These are phyloP conservation scores for Lichtheimia ramosa DNA, from an alignment of 371 early-diverging fungal genomes.

Conservation along the genomic window DNA sequence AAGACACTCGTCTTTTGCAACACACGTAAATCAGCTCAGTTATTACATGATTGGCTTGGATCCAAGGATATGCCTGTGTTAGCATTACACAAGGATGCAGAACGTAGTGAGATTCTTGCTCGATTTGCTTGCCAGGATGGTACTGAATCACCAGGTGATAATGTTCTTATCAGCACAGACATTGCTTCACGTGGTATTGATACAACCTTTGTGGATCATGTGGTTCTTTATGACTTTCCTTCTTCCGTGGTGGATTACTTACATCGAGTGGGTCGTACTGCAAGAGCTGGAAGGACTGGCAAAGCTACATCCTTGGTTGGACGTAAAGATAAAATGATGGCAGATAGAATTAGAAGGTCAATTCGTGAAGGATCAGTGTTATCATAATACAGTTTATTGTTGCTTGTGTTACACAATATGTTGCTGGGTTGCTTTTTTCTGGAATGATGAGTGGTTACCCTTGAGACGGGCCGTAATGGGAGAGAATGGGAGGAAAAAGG, in stretches of 20 bases:
- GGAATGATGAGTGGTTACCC: too few species aligned
- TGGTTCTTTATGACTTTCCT: constrained; percentile 95
- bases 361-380: constrained; percentile 65
- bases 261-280: constrained; percentile 97
- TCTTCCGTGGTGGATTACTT: constrained; percentile 90
- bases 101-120: constrained; percentile 43
- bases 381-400: constrained; percentile 25
- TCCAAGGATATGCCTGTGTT: constrained; percentile 59
- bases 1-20: constrained; percentile 88
- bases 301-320: constrained; percentile 83
- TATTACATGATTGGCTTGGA: constrained; percentile 60
- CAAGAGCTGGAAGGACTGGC: constrained; percentile 84
- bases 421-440: too few species aligned
- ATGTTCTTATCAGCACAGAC: constrained; percentile 90
- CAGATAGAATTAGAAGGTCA: constrained; percentile 75
- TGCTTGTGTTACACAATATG: not conserved
- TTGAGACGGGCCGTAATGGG: too few species aligned
- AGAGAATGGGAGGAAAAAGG: too few species aligned
- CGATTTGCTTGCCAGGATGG: constrained; percentile 29
- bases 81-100: constrained; percentile 59
- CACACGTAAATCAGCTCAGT: constrained; percentile 64
- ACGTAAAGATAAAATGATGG: constrained; percentile 74
- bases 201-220: constrained; percentile 88
- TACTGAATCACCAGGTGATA: constrained; percentile 13
- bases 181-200: constrained; percentile 94